These are phyloP conservation scores for Solanum commersonii DNA, from an alignment of 257 asterid genomes.

Conservation along the genomic window DNA sequence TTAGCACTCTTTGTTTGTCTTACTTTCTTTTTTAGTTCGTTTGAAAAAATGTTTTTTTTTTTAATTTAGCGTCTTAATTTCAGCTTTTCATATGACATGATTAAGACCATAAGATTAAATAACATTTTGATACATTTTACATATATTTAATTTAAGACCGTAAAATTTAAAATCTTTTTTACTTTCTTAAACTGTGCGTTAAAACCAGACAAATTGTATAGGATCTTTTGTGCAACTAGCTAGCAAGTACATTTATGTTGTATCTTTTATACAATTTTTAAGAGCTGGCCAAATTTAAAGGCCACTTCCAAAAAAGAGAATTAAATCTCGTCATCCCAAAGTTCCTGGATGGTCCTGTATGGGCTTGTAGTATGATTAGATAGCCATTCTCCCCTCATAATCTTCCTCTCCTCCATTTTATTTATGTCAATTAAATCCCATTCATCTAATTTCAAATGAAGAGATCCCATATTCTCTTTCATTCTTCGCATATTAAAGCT, in stretches of 20 bases:
- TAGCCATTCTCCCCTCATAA: conserved; percentile 63
- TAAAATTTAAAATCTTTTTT: too few species aligned
- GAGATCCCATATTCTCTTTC: conserved; percentile 61
- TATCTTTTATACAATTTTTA: background rate
- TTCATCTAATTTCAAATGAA: conserved; percentile 32
- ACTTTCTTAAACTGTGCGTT: too few species aligned
- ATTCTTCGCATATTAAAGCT: conserved; percentile 59
- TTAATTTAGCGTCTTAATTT: too few species aligned
- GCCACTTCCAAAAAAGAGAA: background rate
- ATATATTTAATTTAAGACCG: too few species aligned
- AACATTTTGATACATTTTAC: too few species aligned
- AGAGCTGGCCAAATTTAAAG: background rate
- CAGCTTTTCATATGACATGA: background rate
- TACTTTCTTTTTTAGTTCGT: too few species aligned
- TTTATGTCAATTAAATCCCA: conserved; percentile 40
- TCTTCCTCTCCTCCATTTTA: conserved; percentile 51
- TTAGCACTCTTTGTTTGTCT: background rate
- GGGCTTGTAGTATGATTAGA: conserved; percentile 66
- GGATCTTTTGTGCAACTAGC: background rate
- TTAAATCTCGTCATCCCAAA: conserved; percentile 83
- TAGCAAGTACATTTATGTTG: too few species aligned
- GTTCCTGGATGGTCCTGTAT: conserved; percentile 50
- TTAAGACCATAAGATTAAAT: too few species aligned
- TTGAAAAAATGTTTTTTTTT: too few species aligned
- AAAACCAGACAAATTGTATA: too few species aligned